Percentiles rank a stretch among this genome's conserved stretches.
Conservation (phyloP, 2,329 filamentous ascomycete species). For the Domatiomyces catenatus region DNA sequence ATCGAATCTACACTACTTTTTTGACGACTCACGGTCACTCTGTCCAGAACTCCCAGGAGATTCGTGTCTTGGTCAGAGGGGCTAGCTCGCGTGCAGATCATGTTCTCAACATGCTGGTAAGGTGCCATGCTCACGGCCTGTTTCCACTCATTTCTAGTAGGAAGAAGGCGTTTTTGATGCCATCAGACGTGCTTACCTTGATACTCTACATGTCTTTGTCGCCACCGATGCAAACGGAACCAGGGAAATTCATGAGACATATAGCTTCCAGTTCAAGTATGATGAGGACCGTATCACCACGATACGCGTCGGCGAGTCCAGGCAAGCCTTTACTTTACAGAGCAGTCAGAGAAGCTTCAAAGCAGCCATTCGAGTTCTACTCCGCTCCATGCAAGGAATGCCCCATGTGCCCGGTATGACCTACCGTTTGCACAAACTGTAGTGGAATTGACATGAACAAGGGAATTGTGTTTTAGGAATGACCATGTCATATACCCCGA, state of each 20-base stretch:
- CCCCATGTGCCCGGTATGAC: slow-evolving; percentile 29
- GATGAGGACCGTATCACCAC: slow-evolving; percentile 20
- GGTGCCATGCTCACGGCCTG: slow-evolving; percentile 2
- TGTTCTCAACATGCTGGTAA: slow-evolving; percentile 34
- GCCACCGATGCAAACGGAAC: slow-evolving; percentile 25
- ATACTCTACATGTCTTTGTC: slow-evolving; percentile 33
- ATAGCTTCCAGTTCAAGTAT: slow-evolving; percentile 36
- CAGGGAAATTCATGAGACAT: slow-evolving; percentile 32
- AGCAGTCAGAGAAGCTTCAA: slow-evolving; percentile 29
- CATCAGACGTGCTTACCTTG: slow-evolving; percentile 27
- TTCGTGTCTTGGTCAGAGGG: slow-evolving; percentile 28
- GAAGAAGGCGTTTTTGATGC: slow-evolving; percentile 35
- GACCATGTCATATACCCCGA: slow-evolving; percentile 31
- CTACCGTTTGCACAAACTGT: background rate
- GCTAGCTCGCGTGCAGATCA: slow-evolving; percentile 27
- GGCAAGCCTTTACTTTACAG: slow-evolving; percentile 20
- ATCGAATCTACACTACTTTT: slow-evolving; percentile 18
- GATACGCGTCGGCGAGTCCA: slow-evolving; percentile 19
- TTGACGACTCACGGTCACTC: background rate
- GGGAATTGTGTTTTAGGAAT: slow-evolving; percentile 22
- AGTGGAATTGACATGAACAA: slow-evolving; percentile 17
- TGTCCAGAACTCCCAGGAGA: slow-evolving; percentile 16
- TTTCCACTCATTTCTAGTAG: slow-evolving; percentile 23
- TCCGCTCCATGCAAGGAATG: slow-evolving; percentile 24
- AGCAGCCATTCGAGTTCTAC: slow-evolving; percentile 28